Evolutionary conservation across 257 asterid genomes (phyloP).

Genomic region (Osmanthus fragrans): DNA sequence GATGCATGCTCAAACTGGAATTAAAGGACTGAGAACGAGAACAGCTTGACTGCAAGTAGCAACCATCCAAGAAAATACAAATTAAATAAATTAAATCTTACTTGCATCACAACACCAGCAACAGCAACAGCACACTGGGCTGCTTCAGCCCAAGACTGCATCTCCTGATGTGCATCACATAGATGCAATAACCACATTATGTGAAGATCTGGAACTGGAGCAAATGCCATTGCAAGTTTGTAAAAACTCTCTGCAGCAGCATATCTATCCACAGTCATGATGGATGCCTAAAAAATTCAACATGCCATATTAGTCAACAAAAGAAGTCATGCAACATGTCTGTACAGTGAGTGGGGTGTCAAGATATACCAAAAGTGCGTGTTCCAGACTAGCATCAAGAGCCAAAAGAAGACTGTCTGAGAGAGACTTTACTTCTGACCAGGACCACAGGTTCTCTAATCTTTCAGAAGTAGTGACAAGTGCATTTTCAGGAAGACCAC

Average conservation of each 20-base stretch:
- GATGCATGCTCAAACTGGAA: not conserved
- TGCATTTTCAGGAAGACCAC: conserved; percentile 77
- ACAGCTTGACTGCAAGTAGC: not conserved
- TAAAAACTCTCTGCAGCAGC: conserved; percentile 98
- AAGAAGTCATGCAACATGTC: not conserved
- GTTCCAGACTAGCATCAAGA: conserved; percentile 99
- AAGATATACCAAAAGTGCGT: conserved; percentile 78
- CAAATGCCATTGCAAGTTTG: conserved; percentile 97
- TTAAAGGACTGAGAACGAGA: not conserved
- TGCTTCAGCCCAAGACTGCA: conserved; percentile 99
- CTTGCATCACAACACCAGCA: conserved; percentile 99
- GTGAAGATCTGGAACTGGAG: conserved; percentile 99
- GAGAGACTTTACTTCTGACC: conserved; percentile 78
- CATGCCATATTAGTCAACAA: conserved; percentile 12
- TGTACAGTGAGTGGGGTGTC: conserved; percentile 22
- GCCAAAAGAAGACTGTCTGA: conserved; percentile 88
- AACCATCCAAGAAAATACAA: conserved; percentile 16
- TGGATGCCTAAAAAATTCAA: conserved; percentile 59
- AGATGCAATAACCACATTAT: conserved; percentile 98
- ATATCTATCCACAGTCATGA: conserved; percentile 90
- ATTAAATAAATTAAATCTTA: conserved; percentile 13
- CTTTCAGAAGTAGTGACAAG: conserved; percentile 50
- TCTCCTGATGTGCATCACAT: conserved; percentile 99
- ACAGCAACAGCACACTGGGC: conserved; percentile 99
- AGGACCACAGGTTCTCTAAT: conserved; percentile 67